Base-by-base conservation (phyloP, 2,329 filamentous ascomycete species). In the Ophiocordyceps camponoti-leonardi region DNA sequence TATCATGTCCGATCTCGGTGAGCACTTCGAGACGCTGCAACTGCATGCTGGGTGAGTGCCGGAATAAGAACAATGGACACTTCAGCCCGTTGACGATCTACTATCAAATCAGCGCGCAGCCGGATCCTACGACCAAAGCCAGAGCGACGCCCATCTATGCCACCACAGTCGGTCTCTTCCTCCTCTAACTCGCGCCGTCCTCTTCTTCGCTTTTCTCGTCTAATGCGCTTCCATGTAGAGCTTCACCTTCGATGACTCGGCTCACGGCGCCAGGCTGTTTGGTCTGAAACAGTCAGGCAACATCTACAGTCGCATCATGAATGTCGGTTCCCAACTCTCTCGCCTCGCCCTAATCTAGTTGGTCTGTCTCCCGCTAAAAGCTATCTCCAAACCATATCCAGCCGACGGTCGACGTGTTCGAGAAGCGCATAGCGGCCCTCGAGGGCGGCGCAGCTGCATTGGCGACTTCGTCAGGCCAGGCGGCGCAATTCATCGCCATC, bases 281-380 rank as follows among this genome's bases (percentile, higher is more conserved):
- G 85, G 86, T 60, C 84, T 98, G 64, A 93, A 96, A 69, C 87
- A 96, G 67, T 83, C 86, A 57, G 92, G 88, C 66, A 96, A 96
- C 68, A 94, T 96, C 63, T 98, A 98, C 73, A 92, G 82, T 62
- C 86, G 92, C 52, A 87, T 98, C 56, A 86, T 85, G 83, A 95
- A 96, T 66, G 84, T 86, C 58, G 59, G 76, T 65, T 14, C 12
- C 23, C 11, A 12, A n/a, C n/a, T n/a, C 41, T 11, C n/a, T 23
- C 14, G 23, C 16, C 5, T 6, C 41, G 19, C 7, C 12, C 19
- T 3, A 40, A n/a, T n/a, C n/a, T n/a, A n/a, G n/a, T n/a, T n/a
- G n/a, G n/a, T 12, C 6, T 4, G 4, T 8, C 19, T 26, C 30
- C 42, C 47, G 28, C 23, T 26, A 8, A 26, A 26, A 4, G 23